phyloP scores from a whole-genome alignment of 805 yeast species.

The Candida awuae region DNA sequence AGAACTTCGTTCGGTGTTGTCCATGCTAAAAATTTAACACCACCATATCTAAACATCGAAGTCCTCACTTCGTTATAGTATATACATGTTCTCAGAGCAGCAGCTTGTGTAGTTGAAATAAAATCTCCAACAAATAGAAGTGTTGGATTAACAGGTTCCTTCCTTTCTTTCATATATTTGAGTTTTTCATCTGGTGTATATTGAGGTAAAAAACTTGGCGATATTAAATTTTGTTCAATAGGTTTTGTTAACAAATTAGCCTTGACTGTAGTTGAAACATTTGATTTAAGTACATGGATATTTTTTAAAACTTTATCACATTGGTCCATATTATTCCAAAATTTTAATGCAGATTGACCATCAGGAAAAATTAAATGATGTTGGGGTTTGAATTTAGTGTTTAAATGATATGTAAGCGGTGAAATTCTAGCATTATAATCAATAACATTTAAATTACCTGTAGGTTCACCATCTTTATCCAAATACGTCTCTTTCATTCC shows the following conservation, averaged over 20 bases:
- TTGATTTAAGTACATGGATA: slow-evolving; percentile 13
- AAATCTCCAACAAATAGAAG: slow-evolving; percentile 26
- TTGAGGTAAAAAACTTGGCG: slow-evolving; percentile 23
- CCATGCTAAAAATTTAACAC: slow-evolving; percentile 69
- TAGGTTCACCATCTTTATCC: slow-evolving; percentile 19
- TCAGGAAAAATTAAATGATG: slow-evolving; percentile 48
- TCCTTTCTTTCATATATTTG: neutral
- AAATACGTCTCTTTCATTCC: slow-evolving; percentile 31
- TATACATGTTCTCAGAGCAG: slow-evolving; percentile 36
- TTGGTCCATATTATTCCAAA: slow-evolving; percentile 18
- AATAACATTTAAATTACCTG: slow-evolving; percentile 38
- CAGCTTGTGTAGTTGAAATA: slow-evolving; percentile 44
- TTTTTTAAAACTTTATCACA: slow-evolving; percentile 14
- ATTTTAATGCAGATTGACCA: slow-evolving; percentile 14
- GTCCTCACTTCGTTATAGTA: slow-evolving; percentile 25
- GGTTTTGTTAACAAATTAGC: slow-evolving; percentile 22
- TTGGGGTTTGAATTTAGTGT: slow-evolving; percentile 51
- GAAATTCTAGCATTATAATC: slow-evolving; percentile 58
- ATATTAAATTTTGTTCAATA: slow-evolving; percentile 36
- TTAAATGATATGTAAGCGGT: slow-evolving; percentile 53
- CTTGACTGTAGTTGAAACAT: slow-evolving; percentile 14
- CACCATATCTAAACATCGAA: slow-evolving; percentile 32
- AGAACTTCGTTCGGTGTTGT: slow-evolving; percentile 51
- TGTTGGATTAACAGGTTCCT: slow-evolving; percentile 21
- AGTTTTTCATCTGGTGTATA: slow-evolving; percentile 1